These are phyloP conservation scores for Wickerhamiella kazuoi DNA, from an alignment of 805 yeast genomes.

Conservation along the genomic window DNA sequence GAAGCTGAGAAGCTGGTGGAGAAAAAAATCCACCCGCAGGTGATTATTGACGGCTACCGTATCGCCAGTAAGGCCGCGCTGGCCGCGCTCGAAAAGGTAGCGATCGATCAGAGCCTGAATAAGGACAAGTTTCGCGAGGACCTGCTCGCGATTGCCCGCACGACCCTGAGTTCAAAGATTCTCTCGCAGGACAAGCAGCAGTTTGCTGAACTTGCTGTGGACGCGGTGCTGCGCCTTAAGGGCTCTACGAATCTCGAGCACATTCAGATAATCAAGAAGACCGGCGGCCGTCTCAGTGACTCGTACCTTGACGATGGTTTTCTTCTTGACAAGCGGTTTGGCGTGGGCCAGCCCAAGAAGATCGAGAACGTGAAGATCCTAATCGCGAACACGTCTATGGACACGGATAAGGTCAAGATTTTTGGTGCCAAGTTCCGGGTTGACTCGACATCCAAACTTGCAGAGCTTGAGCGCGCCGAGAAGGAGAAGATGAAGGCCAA, in stretches of 20 bases:
- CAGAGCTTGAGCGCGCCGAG: constrained; percentile 88
- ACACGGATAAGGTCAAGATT: constrained; percentile 91
- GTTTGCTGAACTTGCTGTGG: constrained; percentile 80
- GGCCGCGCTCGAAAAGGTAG: constrained; percentile 53
- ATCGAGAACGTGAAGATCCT: constrained; percentile 69
- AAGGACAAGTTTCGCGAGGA: constrained; percentile 51
- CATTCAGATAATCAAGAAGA: constrained; percentile 81
- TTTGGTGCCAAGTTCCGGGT: constrained; percentile 97
- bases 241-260: constrained; percentile 81
- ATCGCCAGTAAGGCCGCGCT: constrained; percentile 77
- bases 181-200: constrained; percentile 86
- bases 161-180: constrained; percentile 86
- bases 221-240: constrained; percentile 73
- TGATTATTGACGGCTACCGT: constrained; percentile 89
- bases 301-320: constrained; percentile 94
- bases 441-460: constrained; percentile 83
- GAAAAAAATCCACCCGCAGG: constrained; percentile 91
- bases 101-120: constrained; percentile 54
- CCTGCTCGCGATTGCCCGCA: constrained; percentile 70
- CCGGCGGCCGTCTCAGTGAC: constrained; percentile 83
- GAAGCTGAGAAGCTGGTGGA: constrained; percentile 90
- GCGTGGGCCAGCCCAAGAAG: constrained; percentile 82
- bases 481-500: constrained; percentile 80
- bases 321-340: constrained; percentile 77
- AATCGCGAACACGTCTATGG: constrained; percentile 84